Evolutionary conservation across 2,329 filamentous ascomycete species (phyloP), one percentile per base, ranked within the genome.

Genomic region (Trichophyton verrucosum): DNA sequence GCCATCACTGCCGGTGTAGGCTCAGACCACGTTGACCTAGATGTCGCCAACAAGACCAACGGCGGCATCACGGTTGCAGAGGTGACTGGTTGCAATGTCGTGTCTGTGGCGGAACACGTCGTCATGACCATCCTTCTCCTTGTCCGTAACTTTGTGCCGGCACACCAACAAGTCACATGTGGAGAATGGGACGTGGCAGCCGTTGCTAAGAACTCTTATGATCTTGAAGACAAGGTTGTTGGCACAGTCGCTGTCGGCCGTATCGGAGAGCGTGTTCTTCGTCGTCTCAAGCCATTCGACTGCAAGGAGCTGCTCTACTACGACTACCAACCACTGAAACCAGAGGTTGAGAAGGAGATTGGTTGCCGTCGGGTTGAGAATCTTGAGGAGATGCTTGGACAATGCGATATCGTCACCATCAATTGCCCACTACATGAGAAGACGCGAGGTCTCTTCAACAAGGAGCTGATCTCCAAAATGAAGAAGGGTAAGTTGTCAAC

Each of bases 301-400:
- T 99, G 94, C 89, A 96, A 96, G 86, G 92, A 97, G 83, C 85
- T 99, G 58, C 85, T 97, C 66, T 99, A 99, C 88, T 97, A 89
- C 76, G 94, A 99, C 81, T 99, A 99, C 87, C 94, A 99, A 83
- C 91, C 92, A 59, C 82, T 99, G 66, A 82, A 79, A 63, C 72
- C 89, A 63, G 91, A 96, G 81, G 81, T 85, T 70, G 91, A 97
- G 85, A 85, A 88, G 78, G 92, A 96, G 82, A 97, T 97, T 78
- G 92, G 92, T 75, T 91, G 87, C 84, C 84, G 90, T 71, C 86
- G 94, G 64, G 91, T 97, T 63, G 87, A 92, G 57, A 83, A 75
- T 71, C 86, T 99, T 71, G 91, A 96, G 82, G 92, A 97, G 76
- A 87, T 99, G 85, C 78, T 99, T 65, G 82, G 84, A 46, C 90